Conservation (phyloP, 192 early-diverging fungal genomes). For the Funneliformis mosseae region DNA sequence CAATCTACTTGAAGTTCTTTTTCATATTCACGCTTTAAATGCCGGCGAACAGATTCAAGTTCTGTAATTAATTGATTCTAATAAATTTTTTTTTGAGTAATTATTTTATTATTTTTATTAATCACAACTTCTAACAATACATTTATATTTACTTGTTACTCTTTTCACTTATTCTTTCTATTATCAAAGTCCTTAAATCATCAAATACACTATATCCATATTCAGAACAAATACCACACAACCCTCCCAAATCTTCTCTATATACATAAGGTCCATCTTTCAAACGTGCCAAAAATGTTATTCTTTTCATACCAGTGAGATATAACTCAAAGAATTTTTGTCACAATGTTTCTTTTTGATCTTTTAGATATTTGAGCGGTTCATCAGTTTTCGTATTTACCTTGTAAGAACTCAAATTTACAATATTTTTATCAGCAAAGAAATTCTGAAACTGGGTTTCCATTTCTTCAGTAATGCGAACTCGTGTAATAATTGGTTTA, state of each 20-base stretch:
- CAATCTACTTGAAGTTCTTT: not conserved
- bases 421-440: conserved; percentile 2
- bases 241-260: too few relatives aligned
- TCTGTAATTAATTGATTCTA: conserved; percentile 1
- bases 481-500: conserved; percentile 13
- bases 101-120: too few relatives aligned
- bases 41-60: not conserved
- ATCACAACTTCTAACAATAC: too few relatives aligned
- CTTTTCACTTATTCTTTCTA: too few relatives aligned
- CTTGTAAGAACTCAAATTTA: not conserved
- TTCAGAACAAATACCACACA: too few relatives aligned
- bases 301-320: too few relatives aligned
- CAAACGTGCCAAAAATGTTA: too few relatives aligned
- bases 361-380: conserved; percentile 3
- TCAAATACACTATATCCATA: too few relatives aligned
- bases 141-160: too few relatives aligned
- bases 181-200: too few relatives aligned
- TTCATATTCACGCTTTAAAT: conserved; percentile 17
- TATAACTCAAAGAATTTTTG: too few relatives aligned
- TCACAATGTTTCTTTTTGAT: conserved; percentile 20
- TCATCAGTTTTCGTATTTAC: not conserved
- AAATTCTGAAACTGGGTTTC: conserved; percentile 1
- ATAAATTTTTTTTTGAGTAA: not conserved
- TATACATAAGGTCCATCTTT: too few relatives aligned
- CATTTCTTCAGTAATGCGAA: not conserved